A percentile compares a stretch with the other conserved stretches of the same genome.
phyloP scores from a whole-genome alignment of 805 yeast species.

The Candida hungchunana region DNA sequence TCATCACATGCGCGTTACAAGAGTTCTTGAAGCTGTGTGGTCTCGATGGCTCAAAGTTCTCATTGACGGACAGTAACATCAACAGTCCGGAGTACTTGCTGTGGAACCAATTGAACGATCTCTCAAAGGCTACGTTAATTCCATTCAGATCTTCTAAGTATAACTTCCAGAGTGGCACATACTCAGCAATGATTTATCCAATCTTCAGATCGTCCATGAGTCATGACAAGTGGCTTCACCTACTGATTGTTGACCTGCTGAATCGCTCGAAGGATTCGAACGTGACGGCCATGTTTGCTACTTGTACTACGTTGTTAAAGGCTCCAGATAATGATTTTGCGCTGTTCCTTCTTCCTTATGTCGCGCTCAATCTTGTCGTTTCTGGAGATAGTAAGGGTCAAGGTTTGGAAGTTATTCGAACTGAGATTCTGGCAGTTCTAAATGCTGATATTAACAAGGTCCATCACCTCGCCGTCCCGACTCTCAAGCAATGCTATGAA shows the following conservation, averaged over 20 bases:
- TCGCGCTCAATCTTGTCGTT: slow-evolving; percentile 59
- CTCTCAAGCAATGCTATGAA: slow-evolving; percentile 61
- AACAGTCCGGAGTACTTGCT: slow-evolving; percentile 32
- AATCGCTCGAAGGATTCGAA: slow-evolving; percentile 29
- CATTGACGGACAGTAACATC: too few species aligned
- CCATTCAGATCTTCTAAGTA: slow-evolving; percentile 77
- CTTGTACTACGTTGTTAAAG: slow-evolving; percentile 60
- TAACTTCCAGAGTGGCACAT: slow-evolving; percentile 42
- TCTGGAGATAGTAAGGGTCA: slow-evolving; percentile 34
- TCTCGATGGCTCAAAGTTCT: slow-evolving; percentile 34
- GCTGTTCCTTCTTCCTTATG: slow-evolving; percentile 72
- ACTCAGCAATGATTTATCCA: slow-evolving; percentile 54
- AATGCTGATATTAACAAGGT: slow-evolving; percentile 39
- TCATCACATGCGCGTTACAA: slow-evolving; percentile 85
- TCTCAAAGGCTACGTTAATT: slow-evolving; percentile 65
- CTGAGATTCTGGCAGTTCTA: slow-evolving; percentile 61
- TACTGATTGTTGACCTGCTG: slow-evolving; percentile 63
- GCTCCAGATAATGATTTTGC: slow-evolving; percentile 69
- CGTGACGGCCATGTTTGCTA: slow-evolving; percentile 47
- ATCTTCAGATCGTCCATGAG: slow-evolving; percentile 51
- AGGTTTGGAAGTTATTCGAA: slow-evolving; percentile 39
- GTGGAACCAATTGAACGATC: slow-evolving; percentile 62
- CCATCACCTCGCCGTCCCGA: slow-evolving; percentile 54
- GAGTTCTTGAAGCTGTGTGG: slow-evolving; percentile 68
- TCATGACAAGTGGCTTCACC: slow-evolving; percentile 69